A percentile compares a stretch with the other conserved stretches of the same genome.
Conservation (phyloP, 2,329 filamentous ascomycete species). For the Epichloe sibirici region DNA sequence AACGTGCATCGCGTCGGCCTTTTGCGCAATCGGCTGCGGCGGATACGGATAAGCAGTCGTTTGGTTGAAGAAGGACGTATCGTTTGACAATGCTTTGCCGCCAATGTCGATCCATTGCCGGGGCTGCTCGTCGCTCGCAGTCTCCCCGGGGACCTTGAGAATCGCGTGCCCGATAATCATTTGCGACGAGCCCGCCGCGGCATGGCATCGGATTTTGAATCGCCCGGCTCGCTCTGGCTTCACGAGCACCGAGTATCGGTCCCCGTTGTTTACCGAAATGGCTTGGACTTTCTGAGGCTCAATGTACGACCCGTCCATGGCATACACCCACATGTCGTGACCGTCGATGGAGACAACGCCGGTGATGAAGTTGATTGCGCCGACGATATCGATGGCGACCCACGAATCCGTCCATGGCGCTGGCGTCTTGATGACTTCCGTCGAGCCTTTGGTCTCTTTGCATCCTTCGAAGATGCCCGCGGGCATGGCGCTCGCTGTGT, state of each 20-base stretch:
- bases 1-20: conserved; percentile 33
- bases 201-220: conserved; percentile 43
- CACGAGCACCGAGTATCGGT: conserved; percentile 38
- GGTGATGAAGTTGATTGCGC: conserved; percentile 33
- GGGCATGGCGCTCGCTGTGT: conserved; percentile 24
- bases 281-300: conserved; percentile 37
- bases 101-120: conserved; percentile 36
- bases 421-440: conserved; percentile 28
- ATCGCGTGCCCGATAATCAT: conserved; percentile 40
- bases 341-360: conserved; percentile 37
- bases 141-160: conserved; percentile 22
- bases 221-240: conserved; percentile 22
- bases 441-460: conserved; percentile 28
- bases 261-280: conserved; percentile 36
- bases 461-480: conserved; percentile 33
- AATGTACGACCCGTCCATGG: conserved; percentile 42
- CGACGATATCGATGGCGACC: conserved; percentile 43
- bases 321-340: conserved; percentile 40
- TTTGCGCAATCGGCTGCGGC: conserved; percentile 26
- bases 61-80: conserved; percentile 33
- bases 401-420: conserved; percentile 20
- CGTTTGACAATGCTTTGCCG: conserved; percentile 28
- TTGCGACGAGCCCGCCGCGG: conserved; percentile 35
- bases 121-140: conserved; percentile 10
- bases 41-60: conserved; percentile 34